Evolutionary conservation across 805 yeast genomes (phyloP).

Genomic region (Ogataea populi-albae): DNA sequence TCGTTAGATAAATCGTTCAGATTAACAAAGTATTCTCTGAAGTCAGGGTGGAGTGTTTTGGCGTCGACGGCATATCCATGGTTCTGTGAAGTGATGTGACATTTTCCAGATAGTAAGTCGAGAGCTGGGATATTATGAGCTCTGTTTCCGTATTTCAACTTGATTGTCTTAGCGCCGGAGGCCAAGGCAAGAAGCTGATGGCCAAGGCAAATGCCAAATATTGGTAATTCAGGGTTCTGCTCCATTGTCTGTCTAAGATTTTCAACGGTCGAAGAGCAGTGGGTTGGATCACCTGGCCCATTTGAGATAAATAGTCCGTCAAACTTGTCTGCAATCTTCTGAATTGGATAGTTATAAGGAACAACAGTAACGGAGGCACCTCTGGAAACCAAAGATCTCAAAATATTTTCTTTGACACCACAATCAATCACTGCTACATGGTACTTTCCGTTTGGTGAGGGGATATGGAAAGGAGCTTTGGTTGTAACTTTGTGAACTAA

Average conservation of each 20-base stretch:
- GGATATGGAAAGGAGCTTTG: conserved; percentile 88
- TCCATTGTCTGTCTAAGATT: conserved; percentile 72
- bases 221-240: conserved; percentile 65
- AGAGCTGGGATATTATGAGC: conserved; percentile 98
- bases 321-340: conserved; percentile 83
- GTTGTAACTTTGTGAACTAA: conserved; percentile 93
- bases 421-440: conserved; percentile 96
- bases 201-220: conserved; percentile 97
- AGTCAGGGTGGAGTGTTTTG: conserved; percentile 66
- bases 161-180: conserved; percentile 87
- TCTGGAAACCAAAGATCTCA: conserved; percentile 89
- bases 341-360: conserved; percentile 93
- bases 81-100: conserved; percentile 98
- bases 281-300: conserved; percentile 98
- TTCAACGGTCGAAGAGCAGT: conserved; percentile 74
- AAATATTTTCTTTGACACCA: conserved; percentile 96
- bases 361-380: conserved; percentile 96
- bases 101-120: conserved; percentile 84
- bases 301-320: conserved; percentile 94
- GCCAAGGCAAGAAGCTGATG: conserved; percentile 96
- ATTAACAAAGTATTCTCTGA: conserved; percentile 86
- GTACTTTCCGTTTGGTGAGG: conserved; percentile 56
- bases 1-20: conserved; percentile 95
- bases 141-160: conserved; percentile 96
- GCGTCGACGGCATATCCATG: conserved; percentile 98